Evolutionary conservation across 2,329 filamentous ascomycete species (phyloP).

Genomic region (Monosporascus sp.): DNA sequence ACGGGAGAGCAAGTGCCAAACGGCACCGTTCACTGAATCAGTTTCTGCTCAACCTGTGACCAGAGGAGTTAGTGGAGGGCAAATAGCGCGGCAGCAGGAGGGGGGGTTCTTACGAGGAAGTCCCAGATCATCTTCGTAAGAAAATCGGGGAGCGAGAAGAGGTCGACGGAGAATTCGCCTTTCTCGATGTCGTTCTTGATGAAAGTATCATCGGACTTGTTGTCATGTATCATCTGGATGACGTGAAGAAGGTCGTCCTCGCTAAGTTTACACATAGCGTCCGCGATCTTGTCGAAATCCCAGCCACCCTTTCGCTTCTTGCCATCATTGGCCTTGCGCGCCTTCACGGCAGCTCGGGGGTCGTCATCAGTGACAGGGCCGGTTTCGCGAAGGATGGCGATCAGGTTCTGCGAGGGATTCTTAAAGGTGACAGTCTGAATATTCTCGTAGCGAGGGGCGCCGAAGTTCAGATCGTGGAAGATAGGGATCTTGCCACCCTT

Average conservation of each 20-base stretch:
- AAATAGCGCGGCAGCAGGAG: not conserved
- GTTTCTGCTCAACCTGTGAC: constrained; percentile 23
- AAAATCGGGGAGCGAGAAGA: constrained; percentile 90
- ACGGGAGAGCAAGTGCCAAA: constrained; percentile 1
- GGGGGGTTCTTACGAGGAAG: constrained; percentile 49
- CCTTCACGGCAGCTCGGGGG: constrained; percentile 59
- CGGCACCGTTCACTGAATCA: constrained; percentile 10
- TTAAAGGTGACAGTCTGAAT: constrained; percentile 80
- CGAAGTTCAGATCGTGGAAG: constrained; percentile 89
- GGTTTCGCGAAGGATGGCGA: constrained; percentile 74
- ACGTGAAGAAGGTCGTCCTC: constrained; percentile 94
- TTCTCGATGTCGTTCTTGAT: constrained; percentile 96
- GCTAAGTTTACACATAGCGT: constrained; percentile 78
- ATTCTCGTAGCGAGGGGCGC: constrained; percentile 72
- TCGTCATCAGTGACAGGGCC: constrained; percentile 74
- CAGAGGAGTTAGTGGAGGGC: constrained; percentile 4
- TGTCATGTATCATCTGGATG: constrained; percentile 96
- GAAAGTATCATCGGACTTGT: constrained; percentile 90
- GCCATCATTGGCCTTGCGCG: constrained; percentile 45
- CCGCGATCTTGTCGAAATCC: constrained; percentile 96
- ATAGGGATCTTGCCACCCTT: constrained; percentile 79
- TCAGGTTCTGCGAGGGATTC: constrained; percentile 83
- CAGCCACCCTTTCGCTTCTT: constrained; percentile 73
- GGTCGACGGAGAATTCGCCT: constrained; percentile 95
- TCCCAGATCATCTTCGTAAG: constrained; percentile 96